These are phyloP conservation scores for Sugiyamaella xylanicola DNA, from an alignment of 1,139 yeast species.

Conservation along the genomic window DNA sequence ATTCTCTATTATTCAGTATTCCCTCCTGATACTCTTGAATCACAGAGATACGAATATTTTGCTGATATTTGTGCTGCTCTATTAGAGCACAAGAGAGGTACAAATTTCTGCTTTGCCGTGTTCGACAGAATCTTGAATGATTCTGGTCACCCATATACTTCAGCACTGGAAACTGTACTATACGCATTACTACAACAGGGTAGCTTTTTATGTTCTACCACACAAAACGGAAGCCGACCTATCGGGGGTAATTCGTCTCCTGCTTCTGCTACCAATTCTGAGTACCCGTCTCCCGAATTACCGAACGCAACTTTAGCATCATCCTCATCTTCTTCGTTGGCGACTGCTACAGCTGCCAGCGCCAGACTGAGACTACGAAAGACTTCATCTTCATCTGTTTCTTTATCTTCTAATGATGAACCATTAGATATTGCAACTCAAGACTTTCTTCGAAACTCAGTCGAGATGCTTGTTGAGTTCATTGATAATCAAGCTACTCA, in stretches of 20 bases:
- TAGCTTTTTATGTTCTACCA: conserved; percentile 29
- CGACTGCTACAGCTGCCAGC: conserved; percentile 11
- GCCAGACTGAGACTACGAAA: conserved; percentile 17
- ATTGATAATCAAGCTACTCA: conserved; percentile 32
- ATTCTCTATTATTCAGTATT: conserved; percentile 40
- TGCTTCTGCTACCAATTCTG: conserved; percentile 31
- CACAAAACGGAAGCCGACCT: conserved; percentile 6
- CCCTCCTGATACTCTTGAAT: conserved; percentile 32
- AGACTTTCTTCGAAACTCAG: conserved; percentile 28
- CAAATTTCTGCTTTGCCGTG: conserved; percentile 31
- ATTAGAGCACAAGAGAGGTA: conserved; percentile 32
- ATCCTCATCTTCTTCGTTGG: conserved; percentile 16
- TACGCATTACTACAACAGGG: conserved; percentile 35
- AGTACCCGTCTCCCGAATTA: conserved; percentile 33
- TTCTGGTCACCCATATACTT: conserved; percentile 30
- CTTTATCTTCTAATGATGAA: conserved; percentile 25
- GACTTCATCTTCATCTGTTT: conserved; percentile 28
- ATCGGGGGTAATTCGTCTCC: conserved; percentile 10
- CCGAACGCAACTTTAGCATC: conserved; percentile 27
- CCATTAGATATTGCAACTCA: conserved; percentile 16
- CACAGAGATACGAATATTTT: conserved; percentile 39
- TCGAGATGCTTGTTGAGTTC: conserved; percentile 28
- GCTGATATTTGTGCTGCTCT: conserved; percentile 35
- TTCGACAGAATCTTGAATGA: conserved; percentile 31
- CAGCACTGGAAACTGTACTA: conserved; percentile 32